Conservation (phyloP, 768 basidiomycete species). For the Xanthoconium purpureum region DNA sequence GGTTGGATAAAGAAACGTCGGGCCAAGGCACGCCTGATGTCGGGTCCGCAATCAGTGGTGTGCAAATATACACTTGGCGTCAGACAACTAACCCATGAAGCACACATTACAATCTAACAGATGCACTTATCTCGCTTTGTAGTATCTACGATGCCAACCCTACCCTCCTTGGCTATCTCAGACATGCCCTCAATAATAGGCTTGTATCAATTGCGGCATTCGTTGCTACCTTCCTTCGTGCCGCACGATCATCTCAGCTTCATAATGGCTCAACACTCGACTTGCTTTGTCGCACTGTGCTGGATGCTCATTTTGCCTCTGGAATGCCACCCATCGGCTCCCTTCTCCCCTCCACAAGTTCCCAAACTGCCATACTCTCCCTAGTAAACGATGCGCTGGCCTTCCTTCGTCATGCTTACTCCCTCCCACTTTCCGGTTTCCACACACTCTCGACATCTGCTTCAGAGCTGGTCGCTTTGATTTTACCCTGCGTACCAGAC, state of each 20-base stretch:
- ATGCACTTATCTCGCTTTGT: slow-evolving; percentile 66
- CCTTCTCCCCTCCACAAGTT: slow-evolving; percentile 48
- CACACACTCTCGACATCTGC: slow-evolving; percentile 57
- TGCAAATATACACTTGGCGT: neutral
- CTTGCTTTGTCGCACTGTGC: slow-evolving; percentile 61
- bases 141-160: slow-evolving; percentile 69
- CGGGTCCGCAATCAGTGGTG: slow-evolving; percentile 63
- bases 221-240: slow-evolving; percentile 63
- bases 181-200: slow-evolving; percentile 52
- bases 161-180: slow-evolving; percentile 63
- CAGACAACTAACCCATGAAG: slow-evolving; percentile 1
- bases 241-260: slow-evolving; percentile 60
- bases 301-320: slow-evolving; percentile 62
- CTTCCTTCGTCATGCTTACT: slow-evolving; percentile 55
- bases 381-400: slow-evolving; percentile 61
- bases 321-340: slow-evolving; percentile 53
- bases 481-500: slow-evolving; percentile 60
- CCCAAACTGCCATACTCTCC: slow-evolving; percentile 46
- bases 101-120: slow-evolving; percentile 35
- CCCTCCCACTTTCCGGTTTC: slow-evolving; percentile 47
- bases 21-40: slow-evolving; percentile 38
- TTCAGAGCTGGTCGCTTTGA: slow-evolving; percentile 59
- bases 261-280: slow-evolving; percentile 66
- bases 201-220: slow-evolving; percentile 58
- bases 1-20: slow-evolving; percentile 48